Evolutionary conservation across 2,329 filamentous ascomycete species (phyloP), one percentile per base, ranked within the genome.

Genomic region (Sclerotinia subarctica): DNA sequence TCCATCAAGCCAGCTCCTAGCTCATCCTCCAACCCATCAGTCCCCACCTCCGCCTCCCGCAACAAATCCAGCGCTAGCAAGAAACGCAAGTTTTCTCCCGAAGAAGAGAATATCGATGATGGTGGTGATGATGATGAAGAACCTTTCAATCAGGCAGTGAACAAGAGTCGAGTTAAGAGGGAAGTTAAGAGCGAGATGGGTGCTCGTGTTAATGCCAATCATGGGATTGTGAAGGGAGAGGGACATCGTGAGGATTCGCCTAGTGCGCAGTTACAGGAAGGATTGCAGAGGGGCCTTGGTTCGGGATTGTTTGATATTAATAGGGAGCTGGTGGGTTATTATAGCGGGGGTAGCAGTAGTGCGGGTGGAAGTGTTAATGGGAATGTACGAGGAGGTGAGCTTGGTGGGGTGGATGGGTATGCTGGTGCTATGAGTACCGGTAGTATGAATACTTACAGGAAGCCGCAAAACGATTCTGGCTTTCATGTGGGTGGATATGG

Each of bases 121-220:
- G 74, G 74, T 3, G 73, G 73, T 24, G 74, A 75, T 35, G 74
- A 75, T 51, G 74, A 74, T 2, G 73, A 74, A 47, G 57, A 53
- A 0, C 6, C n/a, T 3, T 38, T 46, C 3, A 35, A 70, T 67
- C 46, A 68, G 46, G 69, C 29, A 66, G 62, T 67, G 54, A 64
- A 21, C 56, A 69, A 66, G 67, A 51, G 67, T 38, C 26, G n/a
- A 15, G 3, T 64, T 13, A 64, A 64, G 49, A 52, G 17, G 7
- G 62, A 64, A 6, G 32, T 64, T 21, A 64, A 57, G 21, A 29
- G 15, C 17, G 51, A 57, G 51, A 65, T 24, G 19, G 44, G 42
- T 35, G n/a, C 4, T 8, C 15, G 15, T 35, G 38, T 17, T 42
- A 11, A 26, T 21, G 29, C 11, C 10, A 32, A 21, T 7, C 6